These are phyloP conservation scores for Metschnikowia matae DNA, from an alignment of 805 yeast genomes.

Conservation along the genomic window DNA sequence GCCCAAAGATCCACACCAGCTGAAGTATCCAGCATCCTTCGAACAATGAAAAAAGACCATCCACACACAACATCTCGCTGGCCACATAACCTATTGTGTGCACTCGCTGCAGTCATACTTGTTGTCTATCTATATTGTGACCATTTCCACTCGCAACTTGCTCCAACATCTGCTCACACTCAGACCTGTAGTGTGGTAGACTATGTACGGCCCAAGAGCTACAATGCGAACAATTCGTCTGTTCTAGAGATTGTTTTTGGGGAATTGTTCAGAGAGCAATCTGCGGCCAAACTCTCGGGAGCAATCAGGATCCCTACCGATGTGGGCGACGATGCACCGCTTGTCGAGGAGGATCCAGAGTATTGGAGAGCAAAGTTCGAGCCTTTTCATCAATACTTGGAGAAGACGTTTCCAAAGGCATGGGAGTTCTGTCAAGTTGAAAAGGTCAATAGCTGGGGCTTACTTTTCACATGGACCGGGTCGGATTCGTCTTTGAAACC, in stretches of 20 bases:
- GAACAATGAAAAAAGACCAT: not conserved
- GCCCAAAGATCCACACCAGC: no score
- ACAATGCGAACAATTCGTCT: constrained; percentile 25
- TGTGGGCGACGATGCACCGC: constrained; percentile 48
- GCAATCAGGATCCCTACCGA: constrained; percentile 66
- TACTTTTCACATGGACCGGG: constrained; percentile 14
- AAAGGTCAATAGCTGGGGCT: constrained; percentile 12
- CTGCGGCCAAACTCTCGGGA: constrained; percentile 45
- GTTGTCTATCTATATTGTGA: not conserved
- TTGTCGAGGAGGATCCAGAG: constrained; percentile 43
- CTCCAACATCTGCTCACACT: not conserved
- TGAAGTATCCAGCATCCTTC: not conserved
- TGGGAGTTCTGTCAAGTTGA: constrained; percentile 4
- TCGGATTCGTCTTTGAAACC: constrained; percentile 11
- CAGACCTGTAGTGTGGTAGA: constrained; percentile 14
- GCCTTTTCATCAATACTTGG: constrained; percentile 10
- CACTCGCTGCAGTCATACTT: not conserved
- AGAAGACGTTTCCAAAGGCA: constrained; percentile 10
- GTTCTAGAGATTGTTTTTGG: constrained; percentile 15
- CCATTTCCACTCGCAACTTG: not conserved
- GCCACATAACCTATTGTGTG: not conserved
- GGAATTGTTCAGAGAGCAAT: constrained; percentile 12
- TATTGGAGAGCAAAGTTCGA: constrained; percentile 39
- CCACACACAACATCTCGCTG: not conserved
- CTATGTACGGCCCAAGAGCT: constrained; percentile 22